phyloP scores from a whole-genome alignment of 106 monocot genomes.

The Acorus gramineus region DNA sequence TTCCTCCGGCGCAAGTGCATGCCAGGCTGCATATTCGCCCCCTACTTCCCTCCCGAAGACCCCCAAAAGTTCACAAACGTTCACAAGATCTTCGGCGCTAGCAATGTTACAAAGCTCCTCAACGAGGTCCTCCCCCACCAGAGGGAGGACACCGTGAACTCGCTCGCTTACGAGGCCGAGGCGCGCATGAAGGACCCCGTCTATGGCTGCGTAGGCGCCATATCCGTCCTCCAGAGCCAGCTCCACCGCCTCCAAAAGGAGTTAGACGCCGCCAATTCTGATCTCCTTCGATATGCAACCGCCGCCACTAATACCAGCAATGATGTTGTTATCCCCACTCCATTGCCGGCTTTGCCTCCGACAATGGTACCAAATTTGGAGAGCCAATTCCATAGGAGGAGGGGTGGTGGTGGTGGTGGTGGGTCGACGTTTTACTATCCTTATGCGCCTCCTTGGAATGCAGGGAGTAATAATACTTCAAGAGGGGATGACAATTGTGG shows the following conservation, averaged over 20 bases:
- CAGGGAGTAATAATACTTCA: no score
- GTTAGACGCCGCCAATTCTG: conserved; percentile 38
- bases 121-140: conserved; percentile 51
- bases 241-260: conserved; percentile 45
- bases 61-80: conserved; percentile 57
- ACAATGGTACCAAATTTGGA: background rate
- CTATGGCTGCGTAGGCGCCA: conserved; percentile 57
- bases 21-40: conserved; percentile 60
- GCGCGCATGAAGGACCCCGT: conserved; percentile 47
- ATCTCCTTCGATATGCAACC: conserved; percentile 34
- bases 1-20: conserved; percentile 55
- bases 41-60: conserved; percentile 59
- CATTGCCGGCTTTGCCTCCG: background rate
- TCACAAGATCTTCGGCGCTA: conserved; percentile 63
- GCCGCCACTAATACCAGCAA: conserved; percentile 1
- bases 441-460: no score
- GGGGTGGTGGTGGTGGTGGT: no score
- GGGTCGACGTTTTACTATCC: no score
- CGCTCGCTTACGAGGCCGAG: conserved; percentile 63
- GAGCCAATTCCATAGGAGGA: no score
- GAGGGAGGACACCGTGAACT: conserved; percentile 58
- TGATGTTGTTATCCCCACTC: background rate
- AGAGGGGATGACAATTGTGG: no score
- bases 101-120: conserved; percentile 59
- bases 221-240: conserved; percentile 50